Evolutionary conservation across 768 basidiomycete species (phyloP).

Genomic region (Tricholoma furcatifolium): DNA sequence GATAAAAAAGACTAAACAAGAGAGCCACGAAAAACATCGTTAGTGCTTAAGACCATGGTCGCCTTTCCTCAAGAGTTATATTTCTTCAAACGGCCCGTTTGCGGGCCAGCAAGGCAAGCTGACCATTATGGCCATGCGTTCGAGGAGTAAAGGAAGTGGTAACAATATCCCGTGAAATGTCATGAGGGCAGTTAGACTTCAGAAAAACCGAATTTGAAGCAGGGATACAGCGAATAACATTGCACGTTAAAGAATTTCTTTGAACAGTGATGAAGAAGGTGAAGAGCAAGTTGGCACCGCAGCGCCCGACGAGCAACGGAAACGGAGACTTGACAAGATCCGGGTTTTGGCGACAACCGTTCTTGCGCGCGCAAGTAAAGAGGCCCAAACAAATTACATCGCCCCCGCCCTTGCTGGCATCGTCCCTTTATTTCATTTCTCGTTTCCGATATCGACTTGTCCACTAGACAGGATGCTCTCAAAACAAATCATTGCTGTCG

Average conservation of each 20-base stretch:
- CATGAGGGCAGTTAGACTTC: constrained; percentile 2
- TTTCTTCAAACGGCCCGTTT: constrained; percentile 3
- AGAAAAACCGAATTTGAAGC: constrained; percentile 16
- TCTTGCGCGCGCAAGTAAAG: constrained; percentile 5
- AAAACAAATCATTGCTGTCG: constrained; percentile 63
- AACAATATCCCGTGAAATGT: constrained; percentile 1
- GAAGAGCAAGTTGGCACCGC: background rate
- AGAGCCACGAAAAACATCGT: background rate
- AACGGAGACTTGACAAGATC: constrained; percentile 7
- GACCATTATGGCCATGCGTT: constrained; percentile 1
- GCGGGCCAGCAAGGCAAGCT: constrained; percentile 3
- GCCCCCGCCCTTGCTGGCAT: constrained; percentile 1
- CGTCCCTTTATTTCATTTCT: constrained; percentile 1
- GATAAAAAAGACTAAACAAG: constrained; percentile 8
- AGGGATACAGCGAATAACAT: constrained; percentile 10
- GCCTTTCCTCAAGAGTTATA: background rate
- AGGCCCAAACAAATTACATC: constrained; percentile 23
- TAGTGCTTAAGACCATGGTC: too few species aligned
- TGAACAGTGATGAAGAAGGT: background rate
- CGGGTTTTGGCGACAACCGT: constrained; percentile 14
- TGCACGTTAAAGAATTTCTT: background rate
- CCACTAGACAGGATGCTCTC: constrained; percentile 53
- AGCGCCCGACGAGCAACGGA: constrained; percentile 1
- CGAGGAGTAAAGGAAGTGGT: constrained; percentile 1
- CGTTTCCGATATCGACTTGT: constrained; percentile 3